These are phyloP conservation scores for Spongiforma sp. DNA, from an alignment of 1,284 basidiomycete species.

Conservation along the genomic window DNA sequence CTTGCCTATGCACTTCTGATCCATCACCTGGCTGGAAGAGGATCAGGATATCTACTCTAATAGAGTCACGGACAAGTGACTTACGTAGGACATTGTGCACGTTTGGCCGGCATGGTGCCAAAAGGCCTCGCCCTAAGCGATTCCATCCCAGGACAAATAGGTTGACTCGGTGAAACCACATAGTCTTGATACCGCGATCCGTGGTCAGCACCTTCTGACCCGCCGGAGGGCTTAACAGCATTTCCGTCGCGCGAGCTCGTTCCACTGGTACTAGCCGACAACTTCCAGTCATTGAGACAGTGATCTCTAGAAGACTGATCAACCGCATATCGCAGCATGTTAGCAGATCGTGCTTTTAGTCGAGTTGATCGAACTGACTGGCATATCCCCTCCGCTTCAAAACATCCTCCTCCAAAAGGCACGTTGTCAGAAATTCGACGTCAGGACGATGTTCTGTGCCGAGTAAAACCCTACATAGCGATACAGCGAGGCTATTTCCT, in stretches of 20 bases:
- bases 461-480: slow-evolving; percentile 77
- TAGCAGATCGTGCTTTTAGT: neutral
- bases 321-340: neutral
- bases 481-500: slow-evolving; percentile 55
- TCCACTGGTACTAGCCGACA: no score
- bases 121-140: no score
- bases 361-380: neutral
- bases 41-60: neutral
- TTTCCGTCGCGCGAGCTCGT: no score
- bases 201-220: no score
- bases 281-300: no score
- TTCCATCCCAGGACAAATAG: no score
- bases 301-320: neutral
- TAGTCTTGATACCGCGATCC: no score
- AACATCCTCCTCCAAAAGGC: slow-evolving; percentile 78
- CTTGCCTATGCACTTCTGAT: slow-evolving; percentile 7
- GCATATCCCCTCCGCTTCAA: slow-evolving; percentile 78
- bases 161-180: no score
- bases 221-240: no score
- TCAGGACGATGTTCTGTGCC: slow-evolving; percentile 77
- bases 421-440: slow-evolving; percentile 85
- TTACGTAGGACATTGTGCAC: neutral
- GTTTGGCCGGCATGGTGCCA: no score
- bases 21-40: slow-evolving; percentile 1
- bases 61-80: neutral